Evolutionary conservation across 176 grass and related monocot species (phyloP), one percentile per base, ranked within the genome.

Genomic region (Oryza meyeriana): DNA sequence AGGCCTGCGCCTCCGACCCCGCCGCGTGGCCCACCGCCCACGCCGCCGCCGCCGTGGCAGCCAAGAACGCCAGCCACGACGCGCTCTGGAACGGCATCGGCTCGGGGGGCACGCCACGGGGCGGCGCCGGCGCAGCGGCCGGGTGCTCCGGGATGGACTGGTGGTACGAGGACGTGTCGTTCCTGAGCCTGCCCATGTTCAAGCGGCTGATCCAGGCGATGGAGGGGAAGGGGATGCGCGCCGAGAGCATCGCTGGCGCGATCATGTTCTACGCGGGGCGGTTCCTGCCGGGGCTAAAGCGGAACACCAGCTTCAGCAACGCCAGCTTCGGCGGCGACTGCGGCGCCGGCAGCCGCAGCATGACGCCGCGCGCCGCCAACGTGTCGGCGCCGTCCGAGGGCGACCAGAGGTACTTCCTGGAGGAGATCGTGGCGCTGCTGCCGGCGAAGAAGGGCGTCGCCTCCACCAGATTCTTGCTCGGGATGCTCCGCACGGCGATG

Each of bases 351-450:
- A 81, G 84, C 87, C 80, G 88, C n/a, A 74, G 61, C 85, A 14
- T 85, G 5, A 87, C 88, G 25, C 91, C 91, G 16, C 80, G 81
- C 6, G 62, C 82, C 32, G 79, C 85, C 24, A 82, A 32, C 64
- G 82, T 91, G 59, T 81, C 89, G 3, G 79, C 85, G 38, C 47
- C 86, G 35, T 97, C 87, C 7, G 87, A 89, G 61, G 79, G 80
- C 36, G 94, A 97, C 81, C 87, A 94, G 85, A 92, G 87, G 80
- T 79, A 90, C 81, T 94, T 97, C 72, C 85, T 97, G 71, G 94
- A 97, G 87, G 94, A 97, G 90, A 97, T 92, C 66, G 91, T 97
- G 63, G 82, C 83, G 39, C 88, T 97, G 79, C 86, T 97, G 61
- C 94, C 94, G 8, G 50, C 81, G 10, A 89, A 92, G 71, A 97